Base-by-base conservation (phyloP, 2,329 filamentous ascomycete genomes). In the Chaetomium strumarium region DNA sequence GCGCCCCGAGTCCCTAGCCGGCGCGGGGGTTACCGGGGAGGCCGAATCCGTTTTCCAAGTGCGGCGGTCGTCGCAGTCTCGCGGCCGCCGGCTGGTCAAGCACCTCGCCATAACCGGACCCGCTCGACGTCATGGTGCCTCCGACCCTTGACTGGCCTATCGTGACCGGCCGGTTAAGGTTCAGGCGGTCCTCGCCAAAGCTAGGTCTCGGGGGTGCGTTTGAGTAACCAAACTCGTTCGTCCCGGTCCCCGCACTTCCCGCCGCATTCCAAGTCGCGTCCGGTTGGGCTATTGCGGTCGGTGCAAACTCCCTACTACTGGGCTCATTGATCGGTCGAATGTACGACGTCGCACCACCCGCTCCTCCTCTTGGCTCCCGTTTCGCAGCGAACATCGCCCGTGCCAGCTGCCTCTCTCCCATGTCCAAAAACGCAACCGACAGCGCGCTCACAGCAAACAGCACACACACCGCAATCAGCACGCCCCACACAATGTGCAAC, bases 401-500 rank as follows among this genome's bases (percentile, higher is more conserved):
- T 55, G 12, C 19, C 16, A 45, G 8, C 43, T 48, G 54, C 41
- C 69, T 64, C 69, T 79, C 80, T 63, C 79, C 77, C 57, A 79
- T 77, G 80, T 83, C 87, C 37, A 89, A 72, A 60, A 81, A 81
- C 51, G 74, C 68, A 30, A 75, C 78, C 42, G 79, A 75, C 46
- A 85, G 68, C 42, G 75, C 71, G 2, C 82, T 85, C 55, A 88
- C 77, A 56, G 80, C 76, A 63, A 88, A 88, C 34, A 89, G 71
- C 40, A 87, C 79, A 67, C 84, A 90, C 46, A 95, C 78, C 5
- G 84, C 84, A 68, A 96, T 91, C 67, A 83, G 81, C 55, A 96
- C 70, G 1, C 90, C 90, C 91, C 90, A 96, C 59, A 93, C 81
- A 14, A 86, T 81, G 77, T 95, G 95, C 68, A 90, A 83, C 74